These are phyloP conservation scores for Scleroderma citrinum DNA, from an alignment of 768 basidiomycete species.

Conservation along the genomic window DNA sequence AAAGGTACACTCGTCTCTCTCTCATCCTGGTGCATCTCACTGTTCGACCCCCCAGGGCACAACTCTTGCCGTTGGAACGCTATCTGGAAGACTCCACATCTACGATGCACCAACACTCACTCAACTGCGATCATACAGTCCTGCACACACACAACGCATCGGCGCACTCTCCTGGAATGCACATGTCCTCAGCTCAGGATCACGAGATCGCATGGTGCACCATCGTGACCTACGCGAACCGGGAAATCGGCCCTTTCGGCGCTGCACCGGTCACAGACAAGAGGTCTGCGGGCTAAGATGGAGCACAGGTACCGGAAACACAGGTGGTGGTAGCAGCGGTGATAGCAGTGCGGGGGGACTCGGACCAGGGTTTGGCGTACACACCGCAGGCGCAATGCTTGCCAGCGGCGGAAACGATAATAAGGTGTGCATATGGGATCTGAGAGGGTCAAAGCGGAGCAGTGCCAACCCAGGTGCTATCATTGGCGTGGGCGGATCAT, in stretches of 20 bases:
- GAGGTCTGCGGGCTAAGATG: conserved; percentile 96
- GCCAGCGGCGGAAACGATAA: conserved; percentile 98
- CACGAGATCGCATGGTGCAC: conserved; percentile 83
- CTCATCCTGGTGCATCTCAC: not conserved
- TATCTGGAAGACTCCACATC: conserved; percentile 84
- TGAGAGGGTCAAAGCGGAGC: conserved; percentile 52
- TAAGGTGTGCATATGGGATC: conserved; percentile 96
- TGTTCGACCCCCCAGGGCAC: conserved; percentile 46
- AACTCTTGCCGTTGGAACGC: conserved; percentile 88
- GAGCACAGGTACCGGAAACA: conserved; percentile 42
- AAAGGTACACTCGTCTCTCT: conserved; percentile 31
- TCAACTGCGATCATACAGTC: conserved; percentile 72
- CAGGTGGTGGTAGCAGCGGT: conserved; percentile 9
- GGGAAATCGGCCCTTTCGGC: conserved; percentile 57
- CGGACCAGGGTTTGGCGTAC: conserved; percentile 22
- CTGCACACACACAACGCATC: conserved; percentile 84
- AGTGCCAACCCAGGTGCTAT: conserved; percentile 21
- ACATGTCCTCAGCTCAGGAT: conserved; percentile 82
- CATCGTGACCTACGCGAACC: conserved; percentile 88
- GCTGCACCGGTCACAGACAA: conserved; percentile 74
- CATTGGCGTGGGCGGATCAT: conserved; percentile 25
- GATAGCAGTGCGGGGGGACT: conserved; percentile 24
- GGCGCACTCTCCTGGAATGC: conserved; percentile 94
- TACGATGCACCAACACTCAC: conserved; percentile 83
- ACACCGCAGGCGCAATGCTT: conserved; percentile 45